phyloP scores from a whole-genome alignment of 2,329 filamentous ascomycete genomes.

The Diaporthe vaccinii region DNA sequence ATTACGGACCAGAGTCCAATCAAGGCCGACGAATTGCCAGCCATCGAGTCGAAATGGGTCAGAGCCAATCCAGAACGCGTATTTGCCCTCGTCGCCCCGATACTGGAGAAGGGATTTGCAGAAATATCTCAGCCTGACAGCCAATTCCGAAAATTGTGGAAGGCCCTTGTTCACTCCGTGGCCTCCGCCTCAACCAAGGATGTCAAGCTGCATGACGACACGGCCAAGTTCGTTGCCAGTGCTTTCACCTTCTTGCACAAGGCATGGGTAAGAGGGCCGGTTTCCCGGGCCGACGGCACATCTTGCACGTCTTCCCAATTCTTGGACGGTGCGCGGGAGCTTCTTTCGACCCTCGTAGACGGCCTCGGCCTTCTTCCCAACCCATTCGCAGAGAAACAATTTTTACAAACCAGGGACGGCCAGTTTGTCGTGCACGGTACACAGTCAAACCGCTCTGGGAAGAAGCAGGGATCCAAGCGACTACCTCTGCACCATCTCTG shows the following conservation, averaged over 20 bases:
- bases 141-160: conserved; percentile 68
- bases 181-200: conserved; percentile 83
- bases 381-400: conserved; percentile 72
- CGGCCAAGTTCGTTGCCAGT: conserved; percentile 81
- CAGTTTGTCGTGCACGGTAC: conserved; percentile 74
- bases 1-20: conserved; percentile 72
- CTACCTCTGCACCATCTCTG: conserved; percentile 77
- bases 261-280: conserved; percentile 73
- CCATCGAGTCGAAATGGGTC: conserved; percentile 89
- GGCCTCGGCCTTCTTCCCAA: conserved; percentile 68
- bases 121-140: conserved; percentile 74
- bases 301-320: conserved; percentile 62
- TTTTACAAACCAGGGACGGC: conserved; percentile 65
- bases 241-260: conserved; percentile 78
- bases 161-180: conserved; percentile 71
- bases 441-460: conserved; percentile 73
- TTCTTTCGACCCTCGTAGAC: conserved; percentile 62
- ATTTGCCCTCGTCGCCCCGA: conserved; percentile 71
- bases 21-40: conserved; percentile 81
- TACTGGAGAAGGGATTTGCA: conserved; percentile 72
- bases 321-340: conserved; percentile 66
- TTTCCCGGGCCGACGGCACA: conserved; percentile 60
- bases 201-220: conserved; percentile 88
- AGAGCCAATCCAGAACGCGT: conserved; percentile 77
- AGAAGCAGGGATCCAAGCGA: conserved; percentile 63